Percentiles rank a stretch among this genome's conserved stretches.
phyloP scores from a whole-genome alignment of 2,329 filamentous ascomycete species.

The Bipolaris sorokiniana region DNA sequence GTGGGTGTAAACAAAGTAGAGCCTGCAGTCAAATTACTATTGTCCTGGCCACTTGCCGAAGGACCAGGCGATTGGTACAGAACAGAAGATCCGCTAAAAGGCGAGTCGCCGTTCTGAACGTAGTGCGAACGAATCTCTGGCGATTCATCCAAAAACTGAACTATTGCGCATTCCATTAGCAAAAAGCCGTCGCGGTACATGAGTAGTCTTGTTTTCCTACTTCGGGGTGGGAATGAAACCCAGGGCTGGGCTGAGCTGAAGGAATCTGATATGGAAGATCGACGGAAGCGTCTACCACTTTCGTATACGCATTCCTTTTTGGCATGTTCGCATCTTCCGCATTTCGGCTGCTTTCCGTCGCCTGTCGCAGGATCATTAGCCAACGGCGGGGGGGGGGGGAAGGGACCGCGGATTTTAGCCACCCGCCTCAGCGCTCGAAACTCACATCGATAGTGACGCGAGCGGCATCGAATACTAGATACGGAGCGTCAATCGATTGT shows the following conservation, averaged over 20 bases:
- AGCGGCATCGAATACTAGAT: constrained; percentile 46
- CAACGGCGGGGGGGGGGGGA: too few species aligned
- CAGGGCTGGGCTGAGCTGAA: constrained; percentile 43
- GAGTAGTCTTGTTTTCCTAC: constrained; percentile 18
- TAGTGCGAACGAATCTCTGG: constrained; percentile 43
- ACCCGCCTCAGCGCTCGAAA: neutral
- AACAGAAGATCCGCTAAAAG: constrained; percentile 20
- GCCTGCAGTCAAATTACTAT: constrained; percentile 26
- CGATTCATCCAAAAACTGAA: constrained; percentile 48
- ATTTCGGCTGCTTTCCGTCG: constrained; percentile 45
- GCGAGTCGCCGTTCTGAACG: constrained; percentile 27
- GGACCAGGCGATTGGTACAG: constrained; percentile 18
- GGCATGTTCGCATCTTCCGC: constrained; percentile 40
- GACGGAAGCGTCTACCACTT: constrained; percentile 44
- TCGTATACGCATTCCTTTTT: constrained; percentile 46
- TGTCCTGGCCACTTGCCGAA: constrained; percentile 19
- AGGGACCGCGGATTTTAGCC: neutral
- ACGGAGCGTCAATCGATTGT: constrained; percentile 11
- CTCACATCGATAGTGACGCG: constrained; percentile 48
- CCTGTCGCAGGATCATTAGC: constrained; percentile 34
- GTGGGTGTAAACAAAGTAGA: constrained; percentile 32
- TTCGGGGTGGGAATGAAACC: constrained; percentile 45
- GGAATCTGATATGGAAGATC: constrained; percentile 43
- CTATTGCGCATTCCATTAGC: constrained; percentile 28
- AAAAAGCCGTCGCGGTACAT: neutral